Evolutionary conservation across 306 rosid genomes (phyloP).

Genomic region (Cicer arietinum): DNA sequence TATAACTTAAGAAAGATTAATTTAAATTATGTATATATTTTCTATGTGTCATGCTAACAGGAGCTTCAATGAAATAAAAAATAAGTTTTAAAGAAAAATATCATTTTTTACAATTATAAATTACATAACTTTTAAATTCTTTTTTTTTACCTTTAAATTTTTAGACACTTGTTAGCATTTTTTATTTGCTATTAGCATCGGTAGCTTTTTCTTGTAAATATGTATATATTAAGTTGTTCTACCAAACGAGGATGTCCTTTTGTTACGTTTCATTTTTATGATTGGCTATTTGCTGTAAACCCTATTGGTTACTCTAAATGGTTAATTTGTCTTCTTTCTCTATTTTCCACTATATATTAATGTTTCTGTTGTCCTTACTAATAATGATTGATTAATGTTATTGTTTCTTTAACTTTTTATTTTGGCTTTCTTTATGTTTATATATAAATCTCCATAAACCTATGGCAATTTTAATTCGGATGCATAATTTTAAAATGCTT

Average conservation of each 20-base stretch:
- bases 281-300: conserved; percentile 45
- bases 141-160: too few species aligned
- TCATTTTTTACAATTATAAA: too few species aligned
- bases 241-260: conserved; percentile 64
- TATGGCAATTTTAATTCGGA: background rate
- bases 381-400: background rate
- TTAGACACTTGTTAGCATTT: too few species aligned
- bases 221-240: conserved; percentile 52
- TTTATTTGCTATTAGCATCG: background rate
- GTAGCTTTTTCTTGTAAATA: conserved; percentile 19
- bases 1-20: too few species aligned
- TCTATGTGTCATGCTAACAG: too few species aligned
- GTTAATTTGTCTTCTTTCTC: background rate
- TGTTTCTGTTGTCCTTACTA: conserved; percentile 23
- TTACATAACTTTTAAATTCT: too few species aligned
- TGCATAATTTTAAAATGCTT: background rate
- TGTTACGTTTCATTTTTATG: conserved; percentile 46
- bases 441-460: background rate
- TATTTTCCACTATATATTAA: conserved; percentile 32
- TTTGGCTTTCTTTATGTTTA: too few species aligned
- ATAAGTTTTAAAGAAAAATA: too few species aligned
- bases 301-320: conserved; percentile 51
- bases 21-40: too few species aligned
- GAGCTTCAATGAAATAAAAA: too few species aligned
- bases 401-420: background rate